These are phyloP conservation scores for Trichoderma atrobrunneum DNA, from an alignment of 2,329 filamentous ascomycete species.

Conservation along the genomic window DNA sequence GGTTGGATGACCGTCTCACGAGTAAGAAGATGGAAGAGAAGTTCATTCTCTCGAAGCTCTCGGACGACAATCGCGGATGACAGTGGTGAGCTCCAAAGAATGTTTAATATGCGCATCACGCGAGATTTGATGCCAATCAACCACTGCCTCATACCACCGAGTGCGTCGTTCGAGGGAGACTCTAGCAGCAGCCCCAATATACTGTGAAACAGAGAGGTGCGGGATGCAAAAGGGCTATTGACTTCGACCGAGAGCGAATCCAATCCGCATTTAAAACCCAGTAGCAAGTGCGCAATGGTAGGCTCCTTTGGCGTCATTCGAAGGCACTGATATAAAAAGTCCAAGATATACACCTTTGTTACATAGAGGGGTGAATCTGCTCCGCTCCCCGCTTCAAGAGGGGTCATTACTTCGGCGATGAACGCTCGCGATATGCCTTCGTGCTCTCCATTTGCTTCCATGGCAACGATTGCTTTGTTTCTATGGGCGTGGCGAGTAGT, in stretches of 20 bases:
- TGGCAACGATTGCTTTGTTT: slow-evolving; percentile 83
- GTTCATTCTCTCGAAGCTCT: slow-evolving; percentile 75
- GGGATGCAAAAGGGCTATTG: slow-evolving; percentile 67
- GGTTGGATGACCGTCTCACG: slow-evolving; percentile 68
- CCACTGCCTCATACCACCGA: slow-evolving; percentile 62
- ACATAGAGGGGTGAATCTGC: slow-evolving; percentile 69
- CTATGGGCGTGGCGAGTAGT: slow-evolving; percentile 62
- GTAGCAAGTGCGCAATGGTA: slow-evolving; percentile 83
- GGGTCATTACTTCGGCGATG: slow-evolving; percentile 62
- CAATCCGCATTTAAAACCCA: slow-evolving; percentile 79
- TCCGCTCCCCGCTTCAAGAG: slow-evolving; percentile 71
- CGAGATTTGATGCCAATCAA: slow-evolving; percentile 66
- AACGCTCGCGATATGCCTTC: slow-evolving; percentile 76
- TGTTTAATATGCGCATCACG: slow-evolving; percentile 69
- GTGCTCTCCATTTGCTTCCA: slow-evolving; percentile 77
- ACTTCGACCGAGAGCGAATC: slow-evolving; percentile 66
- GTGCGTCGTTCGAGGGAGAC: slow-evolving; percentile 62
- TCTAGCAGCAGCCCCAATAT: slow-evolving; percentile 70
- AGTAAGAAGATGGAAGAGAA: slow-evolving; percentile 74
- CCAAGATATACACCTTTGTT: slow-evolving; percentile 79
- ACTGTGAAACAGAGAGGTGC: slow-evolving; percentile 78
- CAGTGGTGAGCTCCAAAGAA: slow-evolving; percentile 79
- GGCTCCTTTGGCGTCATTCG: slow-evolving; percentile 71
- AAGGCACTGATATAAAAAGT: slow-evolving; percentile 81
- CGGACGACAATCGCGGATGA: slow-evolving; percentile 72